Conservation (phyloP, 1,284 basidiomycete species). For the Hemileia vastatrix region DNA sequence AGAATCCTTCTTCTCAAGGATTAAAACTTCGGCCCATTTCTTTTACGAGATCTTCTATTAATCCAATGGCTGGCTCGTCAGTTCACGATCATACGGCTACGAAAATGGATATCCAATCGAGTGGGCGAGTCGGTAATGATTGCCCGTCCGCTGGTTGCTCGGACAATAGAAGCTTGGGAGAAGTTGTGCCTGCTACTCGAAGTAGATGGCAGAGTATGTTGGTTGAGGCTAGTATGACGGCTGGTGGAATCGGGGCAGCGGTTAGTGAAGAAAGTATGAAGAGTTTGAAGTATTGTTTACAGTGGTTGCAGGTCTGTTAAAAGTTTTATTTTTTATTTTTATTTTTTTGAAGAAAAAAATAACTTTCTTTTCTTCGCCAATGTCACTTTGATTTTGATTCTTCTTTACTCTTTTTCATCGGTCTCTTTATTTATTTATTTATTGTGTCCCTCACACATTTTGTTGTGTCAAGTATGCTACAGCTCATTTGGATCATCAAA, state of each 20-base stretch:
- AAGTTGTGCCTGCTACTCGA: conserved; percentile 51
- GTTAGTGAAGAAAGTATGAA: conserved; percentile 83
- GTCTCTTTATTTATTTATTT: too few relatives aligned
- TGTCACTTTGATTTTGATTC: conserved; percentile 7
- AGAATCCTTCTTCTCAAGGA: too few relatives aligned
- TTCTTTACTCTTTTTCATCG: conserved; percentile 15
- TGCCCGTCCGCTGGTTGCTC: conserved; percentile 38
- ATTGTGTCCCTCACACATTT: conserved; percentile 15
- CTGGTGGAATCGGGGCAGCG: conserved; percentile 65
- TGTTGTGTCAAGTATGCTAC: conserved; percentile 63
- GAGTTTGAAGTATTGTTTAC: conserved; percentile 69
- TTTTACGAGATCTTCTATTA: conserved; percentile 6
- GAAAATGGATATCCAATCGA: neutral
- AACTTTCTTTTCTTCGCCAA: too few relatives aligned
- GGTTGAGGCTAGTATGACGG: conserved; percentile 62
- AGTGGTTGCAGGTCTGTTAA: conserved; percentile 66
- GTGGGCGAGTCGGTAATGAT: neutral
- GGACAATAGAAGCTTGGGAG: conserved; percentile 26
- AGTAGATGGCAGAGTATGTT: conserved; percentile 74
- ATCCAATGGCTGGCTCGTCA: conserved; percentile 8
- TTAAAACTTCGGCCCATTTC: too few relatives aligned
- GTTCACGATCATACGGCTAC: conserved; percentile 13
- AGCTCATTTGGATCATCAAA: conserved; percentile 74
- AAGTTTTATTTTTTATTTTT: neutral
- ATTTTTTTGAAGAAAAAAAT: neutral